A percentile compares a stretch with the other conserved stretches of the same genome.
Conservation (phyloP, 2,329 filamentous ascomycete genomes). For the Beauveria brongniartii region DNA sequence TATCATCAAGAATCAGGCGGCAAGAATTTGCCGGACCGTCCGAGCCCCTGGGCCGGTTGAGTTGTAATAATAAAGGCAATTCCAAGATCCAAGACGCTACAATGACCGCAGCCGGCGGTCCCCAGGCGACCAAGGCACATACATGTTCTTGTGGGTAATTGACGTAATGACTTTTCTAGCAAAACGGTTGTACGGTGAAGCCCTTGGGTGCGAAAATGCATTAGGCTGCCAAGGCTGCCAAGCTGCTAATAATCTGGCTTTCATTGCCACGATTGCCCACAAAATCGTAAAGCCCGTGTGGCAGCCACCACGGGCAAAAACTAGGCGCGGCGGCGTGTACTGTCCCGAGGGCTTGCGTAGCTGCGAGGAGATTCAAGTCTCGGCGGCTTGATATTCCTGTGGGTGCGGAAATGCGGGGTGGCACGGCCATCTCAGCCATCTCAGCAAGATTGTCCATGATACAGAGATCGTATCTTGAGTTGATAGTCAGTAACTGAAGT, state of each 20-base stretch:
- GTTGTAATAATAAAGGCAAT: too few species aligned
- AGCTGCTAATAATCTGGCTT: too few species aligned
- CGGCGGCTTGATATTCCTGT: background rate
- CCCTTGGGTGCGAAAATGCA: too few species aligned
- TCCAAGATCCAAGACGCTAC: background rate
- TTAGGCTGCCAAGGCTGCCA: background rate
- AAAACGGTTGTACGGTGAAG: too few species aligned
- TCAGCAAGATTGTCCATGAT: too few species aligned
- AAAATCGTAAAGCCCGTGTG: too few species aligned
- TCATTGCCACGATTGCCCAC: too few species aligned
- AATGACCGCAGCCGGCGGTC: background rate
- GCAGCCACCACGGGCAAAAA: too few species aligned
- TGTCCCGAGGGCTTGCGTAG: background rate
- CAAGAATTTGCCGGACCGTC: background rate
- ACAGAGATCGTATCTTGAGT: too few species aligned
- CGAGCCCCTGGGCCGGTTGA: too few species aligned
- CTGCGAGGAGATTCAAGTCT: background rate
- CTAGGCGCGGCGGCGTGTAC: too few species aligned
- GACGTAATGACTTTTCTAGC: background rate
- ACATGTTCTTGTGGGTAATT: background rate
- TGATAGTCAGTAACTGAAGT: too few species aligned
- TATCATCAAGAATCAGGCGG: background rate
- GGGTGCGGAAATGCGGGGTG: background rate
- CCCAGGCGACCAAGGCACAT: background rate
- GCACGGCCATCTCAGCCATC: background rate